phyloP scores from a whole-genome alignment of 1,284 basidiomycete genomes.

The Bjerkandera adusta region DNA sequence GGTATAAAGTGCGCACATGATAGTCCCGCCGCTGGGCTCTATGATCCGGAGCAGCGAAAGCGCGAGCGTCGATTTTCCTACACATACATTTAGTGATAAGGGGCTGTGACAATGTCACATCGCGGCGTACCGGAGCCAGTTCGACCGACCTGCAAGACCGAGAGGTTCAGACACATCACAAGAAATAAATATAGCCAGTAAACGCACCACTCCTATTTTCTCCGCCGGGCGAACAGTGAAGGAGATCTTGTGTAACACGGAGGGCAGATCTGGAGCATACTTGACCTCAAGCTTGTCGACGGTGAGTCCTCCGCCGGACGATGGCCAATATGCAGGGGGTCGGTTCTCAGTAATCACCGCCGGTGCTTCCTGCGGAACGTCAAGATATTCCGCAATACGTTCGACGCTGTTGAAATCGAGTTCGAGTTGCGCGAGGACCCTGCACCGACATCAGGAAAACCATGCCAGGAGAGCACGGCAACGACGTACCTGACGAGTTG shows the following conservation, averaged over 20 bases:
- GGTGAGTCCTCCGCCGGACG: conserved; percentile 50
- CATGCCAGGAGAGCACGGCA: background rate
- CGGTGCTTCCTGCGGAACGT: conserved; percentile 79
- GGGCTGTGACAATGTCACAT: background rate
- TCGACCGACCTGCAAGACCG: conserved; percentile 48
- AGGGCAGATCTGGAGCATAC: conserved; percentile 74
- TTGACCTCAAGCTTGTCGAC: conserved; percentile 68
- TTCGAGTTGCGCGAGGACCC: conserved; percentile 65
- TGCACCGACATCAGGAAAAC: conserved; percentile 20
- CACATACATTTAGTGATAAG: conserved; percentile 3
- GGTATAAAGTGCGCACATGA: conserved; percentile 45
- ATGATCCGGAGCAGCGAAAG: conserved; percentile 79
- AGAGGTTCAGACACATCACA: background rate
- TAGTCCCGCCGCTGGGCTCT: conserved; percentile 70
- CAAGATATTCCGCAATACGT: conserved; percentile 79
- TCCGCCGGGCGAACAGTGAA: conserved; percentile 74
- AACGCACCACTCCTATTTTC: conserved; percentile 72
- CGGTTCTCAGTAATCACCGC: conserved; percentile 50
- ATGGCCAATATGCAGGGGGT: conserved; percentile 80
- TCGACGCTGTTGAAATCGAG: conserved; percentile 81
- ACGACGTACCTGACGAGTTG: conserved; percentile 56
- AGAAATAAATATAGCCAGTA: too few relatives aligned
- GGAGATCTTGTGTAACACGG: conserved; percentile 66
- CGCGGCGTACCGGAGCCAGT: conserved; percentile 54
- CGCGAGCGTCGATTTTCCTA: conserved; percentile 73